Evolutionary conservation across 176 grass and related monocot genomes (phyloP).

Genomic region (Oryza meyeriana): DNA sequence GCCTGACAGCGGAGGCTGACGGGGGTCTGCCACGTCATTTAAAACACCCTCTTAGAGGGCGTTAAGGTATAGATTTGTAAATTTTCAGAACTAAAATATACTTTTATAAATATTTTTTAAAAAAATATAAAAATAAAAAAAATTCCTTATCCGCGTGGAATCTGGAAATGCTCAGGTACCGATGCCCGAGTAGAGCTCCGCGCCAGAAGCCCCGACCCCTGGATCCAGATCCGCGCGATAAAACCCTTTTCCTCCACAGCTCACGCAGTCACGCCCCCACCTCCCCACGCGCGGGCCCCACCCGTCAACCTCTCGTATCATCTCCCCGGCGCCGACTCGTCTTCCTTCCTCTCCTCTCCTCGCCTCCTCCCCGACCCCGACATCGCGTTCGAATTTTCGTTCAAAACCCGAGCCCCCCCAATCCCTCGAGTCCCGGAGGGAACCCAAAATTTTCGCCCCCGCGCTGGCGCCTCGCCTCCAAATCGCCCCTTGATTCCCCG

Average conservation of each 20-base stretch:
- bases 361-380: not conserved
- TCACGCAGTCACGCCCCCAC: not conserved
- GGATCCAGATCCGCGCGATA: constrained; percentile 49
- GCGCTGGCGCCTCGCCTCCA: not conserved
- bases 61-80: too few relatives aligned
- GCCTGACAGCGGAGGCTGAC: too few relatives aligned
- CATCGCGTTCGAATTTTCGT: constrained; percentile 40
- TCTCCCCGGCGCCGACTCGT: not conserved
- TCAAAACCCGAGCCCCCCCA: constrained; percentile 33
- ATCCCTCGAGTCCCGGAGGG: constrained; percentile 32
- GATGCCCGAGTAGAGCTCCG: not conserved
- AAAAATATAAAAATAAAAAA: too few relatives aligned
- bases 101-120: too few relatives aligned
- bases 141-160: not conserved
- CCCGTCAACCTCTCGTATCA: not conserved
- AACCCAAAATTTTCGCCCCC: constrained; percentile 27
- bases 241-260: not conserved
- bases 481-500: not conserved
- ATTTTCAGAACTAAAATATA: too few relatives aligned
- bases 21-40: too few relatives aligned
- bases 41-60: too few relatives aligned
- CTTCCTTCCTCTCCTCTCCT: not conserved
- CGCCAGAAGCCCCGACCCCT: not conserved
- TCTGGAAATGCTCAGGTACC: too few relatives aligned
- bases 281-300: not conserved